Evolutionary conservation across 2,329 filamentous ascomycete species (phyloP).

Genomic region (Colletotrichum tanaceti): DNA sequence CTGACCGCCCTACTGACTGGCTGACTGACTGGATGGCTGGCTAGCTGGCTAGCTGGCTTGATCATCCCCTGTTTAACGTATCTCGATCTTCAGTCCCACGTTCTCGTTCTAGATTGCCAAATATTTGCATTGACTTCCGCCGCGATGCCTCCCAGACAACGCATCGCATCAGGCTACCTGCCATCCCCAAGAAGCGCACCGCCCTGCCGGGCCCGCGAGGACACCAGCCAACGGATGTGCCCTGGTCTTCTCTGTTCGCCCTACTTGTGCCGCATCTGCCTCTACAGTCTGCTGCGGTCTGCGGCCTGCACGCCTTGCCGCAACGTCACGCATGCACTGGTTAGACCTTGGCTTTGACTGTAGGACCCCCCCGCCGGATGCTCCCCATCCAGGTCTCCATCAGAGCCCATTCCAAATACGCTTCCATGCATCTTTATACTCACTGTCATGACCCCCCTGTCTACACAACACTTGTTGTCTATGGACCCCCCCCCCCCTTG

Average conservation of each 20-base stretch:
- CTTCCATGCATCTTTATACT: slow-evolving; percentile 12
- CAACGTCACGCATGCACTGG: slow-evolving; percentile 18
- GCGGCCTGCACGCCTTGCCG: slow-evolving; percentile 15
- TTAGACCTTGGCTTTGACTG: neutral
- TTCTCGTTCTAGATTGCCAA: slow-evolving; percentile 6
- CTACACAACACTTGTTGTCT: neutral
- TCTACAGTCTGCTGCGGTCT: neutral
- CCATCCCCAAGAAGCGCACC: neutral
- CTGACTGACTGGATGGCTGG: neutral
- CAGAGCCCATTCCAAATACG: slow-evolving; percentile 13
- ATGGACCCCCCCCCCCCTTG: neutral
- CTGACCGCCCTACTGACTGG: neutral
- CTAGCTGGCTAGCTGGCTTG: too few species aligned
- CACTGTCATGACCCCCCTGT: neutral
- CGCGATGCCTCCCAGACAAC: slow-evolving; percentile 7
- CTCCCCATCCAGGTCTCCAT: neutral
- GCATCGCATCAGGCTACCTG: too few species aligned
- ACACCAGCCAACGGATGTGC: neutral
- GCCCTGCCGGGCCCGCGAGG: neutral
- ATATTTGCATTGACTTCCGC: slow-evolving; percentile 5
- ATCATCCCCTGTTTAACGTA: neutral
- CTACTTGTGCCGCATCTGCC: neutral
- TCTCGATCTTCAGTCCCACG: slow-evolving; percentile 3
- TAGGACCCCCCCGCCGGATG: too few species aligned
- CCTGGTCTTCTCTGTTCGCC: slow-evolving; percentile 8